A percentile compares a stretch with the other conserved stretches of the same genome.
phyloP scores from a whole-genome alignment of 768 basidiomycete species.

The Galerina marginata region DNA sequence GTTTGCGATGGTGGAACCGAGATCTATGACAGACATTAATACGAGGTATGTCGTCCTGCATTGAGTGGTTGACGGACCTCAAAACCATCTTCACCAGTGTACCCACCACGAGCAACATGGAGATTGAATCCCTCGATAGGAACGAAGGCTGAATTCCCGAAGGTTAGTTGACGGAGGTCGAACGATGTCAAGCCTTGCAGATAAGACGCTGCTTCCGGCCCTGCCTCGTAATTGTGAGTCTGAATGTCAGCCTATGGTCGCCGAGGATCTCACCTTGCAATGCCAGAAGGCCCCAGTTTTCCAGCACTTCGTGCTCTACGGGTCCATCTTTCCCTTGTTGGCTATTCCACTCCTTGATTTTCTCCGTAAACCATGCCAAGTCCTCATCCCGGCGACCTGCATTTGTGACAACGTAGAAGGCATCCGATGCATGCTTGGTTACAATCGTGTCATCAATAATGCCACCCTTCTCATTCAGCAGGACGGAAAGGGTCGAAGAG shows the following conservation, averaged over 20 bases:
- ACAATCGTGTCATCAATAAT: slow-evolving; percentile 97
- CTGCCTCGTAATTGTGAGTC: slow-evolving; percentile 37
- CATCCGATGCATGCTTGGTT: slow-evolving; percentile 78
- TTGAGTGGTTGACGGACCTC: slow-evolving; percentile 56
- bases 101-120: slow-evolving; percentile 93
- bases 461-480: slow-evolving; percentile 88
- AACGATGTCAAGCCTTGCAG: slow-evolving; percentile 78
- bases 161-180: slow-evolving; percentile 76
- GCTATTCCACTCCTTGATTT: slow-evolving; percentile 80
- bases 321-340: slow-evolving; percentile 58
- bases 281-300: slow-evolving; percentile 88
- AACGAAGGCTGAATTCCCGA: slow-evolving; percentile 84
- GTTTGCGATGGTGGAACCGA: slow-evolving; percentile 85
- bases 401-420: slow-evolving; percentile 96
- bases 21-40: slow-evolving; percentile 54
- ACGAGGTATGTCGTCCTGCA: not conserved
- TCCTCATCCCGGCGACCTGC: slow-evolving; percentile 87
- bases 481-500: slow-evolving; percentile 83
- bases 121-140: slow-evolving; percentile 79
- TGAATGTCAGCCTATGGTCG: not conserved
- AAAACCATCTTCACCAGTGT: slow-evolving; percentile 99
- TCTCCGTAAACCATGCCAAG: slow-evolving; percentile 73
- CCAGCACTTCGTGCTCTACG: slow-evolving; percentile 82
- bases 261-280: slow-evolving; percentile 70
- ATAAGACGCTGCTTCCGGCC: slow-evolving; percentile 82